A percentile compares a stretch with the other conserved stretches of the same genome.
Conservation (phyloP, 2,329 filamentous ascomycete species). For the Trichoderma sp. region DNA sequence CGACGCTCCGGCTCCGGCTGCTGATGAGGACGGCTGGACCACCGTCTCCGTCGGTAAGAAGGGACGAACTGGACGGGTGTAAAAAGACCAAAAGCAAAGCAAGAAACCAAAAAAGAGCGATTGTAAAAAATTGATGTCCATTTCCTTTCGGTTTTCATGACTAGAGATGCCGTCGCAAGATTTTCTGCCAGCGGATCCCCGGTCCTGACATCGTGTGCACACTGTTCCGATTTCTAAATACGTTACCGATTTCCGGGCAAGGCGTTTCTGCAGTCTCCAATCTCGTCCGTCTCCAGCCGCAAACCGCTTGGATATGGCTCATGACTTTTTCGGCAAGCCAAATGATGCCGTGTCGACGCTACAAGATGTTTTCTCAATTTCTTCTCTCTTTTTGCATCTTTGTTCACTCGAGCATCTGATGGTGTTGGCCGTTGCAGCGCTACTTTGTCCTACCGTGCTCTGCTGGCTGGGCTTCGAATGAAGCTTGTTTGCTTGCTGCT, state of each 20-base stretch:
- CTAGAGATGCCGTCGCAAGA: constrained; percentile 39
- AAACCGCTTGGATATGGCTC: constrained; percentile 22
- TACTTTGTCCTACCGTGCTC: not conserved
- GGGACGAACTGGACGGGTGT: constrained; percentile 39
- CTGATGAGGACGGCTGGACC: constrained; percentile 66
- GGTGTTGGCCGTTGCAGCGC: not conserved
- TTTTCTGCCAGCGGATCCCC: constrained; percentile 27
- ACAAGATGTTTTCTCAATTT: not conserved
- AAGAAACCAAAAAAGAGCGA: constrained; percentile 27
- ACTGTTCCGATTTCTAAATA: constrained; percentile 8
- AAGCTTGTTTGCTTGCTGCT: not conserved
- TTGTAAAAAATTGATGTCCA: constrained; percentile 39
- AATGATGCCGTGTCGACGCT: not conserved
- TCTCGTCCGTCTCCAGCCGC: constrained; percentile 12
- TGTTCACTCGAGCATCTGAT: not conserved
- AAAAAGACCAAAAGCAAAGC: constrained; percentile 25
- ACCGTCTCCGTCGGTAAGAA: constrained; percentile 48
- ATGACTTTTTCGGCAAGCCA: not conserved
- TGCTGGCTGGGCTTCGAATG: not conserved
- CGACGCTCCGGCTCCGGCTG: constrained; percentile 47
- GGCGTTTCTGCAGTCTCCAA: not conserved
- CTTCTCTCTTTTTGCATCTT: not conserved
- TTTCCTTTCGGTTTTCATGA: constrained; percentile 38
- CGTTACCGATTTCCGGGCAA: constrained; percentile 1
- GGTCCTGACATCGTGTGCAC: constrained; percentile 22